Evolutionary conservation across 805 yeast species (phyloP).

Genomic region (Wickerhamiella nectarea): DNA sequence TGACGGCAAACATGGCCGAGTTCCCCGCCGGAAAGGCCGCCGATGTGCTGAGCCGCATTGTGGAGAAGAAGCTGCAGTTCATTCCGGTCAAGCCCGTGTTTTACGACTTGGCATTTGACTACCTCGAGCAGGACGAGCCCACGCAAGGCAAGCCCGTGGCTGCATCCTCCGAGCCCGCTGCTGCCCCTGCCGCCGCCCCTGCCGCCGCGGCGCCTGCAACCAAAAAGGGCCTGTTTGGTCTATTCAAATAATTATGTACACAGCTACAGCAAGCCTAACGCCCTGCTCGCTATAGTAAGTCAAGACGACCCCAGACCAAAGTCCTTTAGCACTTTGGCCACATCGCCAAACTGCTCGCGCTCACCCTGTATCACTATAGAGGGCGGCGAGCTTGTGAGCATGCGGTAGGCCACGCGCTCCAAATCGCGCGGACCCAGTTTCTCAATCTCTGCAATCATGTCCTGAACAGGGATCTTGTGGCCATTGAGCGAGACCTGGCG

Average conservation of each 20-base stretch:
- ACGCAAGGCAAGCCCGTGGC: not conserved
- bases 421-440: constrained; percentile 53
- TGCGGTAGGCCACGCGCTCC: constrained; percentile 55
- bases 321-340: constrained; percentile 44
- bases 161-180: not conserved
- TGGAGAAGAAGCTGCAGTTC: constrained; percentile 35
- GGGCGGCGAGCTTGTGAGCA: constrained; percentile 69
- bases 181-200: not conserved
- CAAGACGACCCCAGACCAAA: constrained; percentile 55
- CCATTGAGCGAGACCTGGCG: constrained; percentile 84
- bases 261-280: too few relatives aligned
- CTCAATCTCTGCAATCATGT: constrained; percentile 72
- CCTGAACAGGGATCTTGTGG: constrained; percentile 54
- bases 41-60: constrained; percentile 20
- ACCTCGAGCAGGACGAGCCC: constrained; percentile 30
- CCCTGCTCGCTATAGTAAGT: not conserved
- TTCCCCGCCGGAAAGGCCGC: constrained; percentile 27
- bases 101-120: constrained; percentile 82
- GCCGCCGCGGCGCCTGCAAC: not conserved
- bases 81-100: constrained; percentile 75
- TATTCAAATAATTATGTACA: constrained; percentile 7
- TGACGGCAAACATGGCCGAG: constrained; percentile 34
- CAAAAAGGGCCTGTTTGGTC: constrained; percentile 13
- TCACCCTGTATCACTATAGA: constrained; percentile 84
- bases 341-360: constrained; percentile 74